Evolutionary conservation across 129 eudicot genomes (phyloP), one percentile per base, ranked within the genome.

Genomic region (Artemisia argyi): DNA sequence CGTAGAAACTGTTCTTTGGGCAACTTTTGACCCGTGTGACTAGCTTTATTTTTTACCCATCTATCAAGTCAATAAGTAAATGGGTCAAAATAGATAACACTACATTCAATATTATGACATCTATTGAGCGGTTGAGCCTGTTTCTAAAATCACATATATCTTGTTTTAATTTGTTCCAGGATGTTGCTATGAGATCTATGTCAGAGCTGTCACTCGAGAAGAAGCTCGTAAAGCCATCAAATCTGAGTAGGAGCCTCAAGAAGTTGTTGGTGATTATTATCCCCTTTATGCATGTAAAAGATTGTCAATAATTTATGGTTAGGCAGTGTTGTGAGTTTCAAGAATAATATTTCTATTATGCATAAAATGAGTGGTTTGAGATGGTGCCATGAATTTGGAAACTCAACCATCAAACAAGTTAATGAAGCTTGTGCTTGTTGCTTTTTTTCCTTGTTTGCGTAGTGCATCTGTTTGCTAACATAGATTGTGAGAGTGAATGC

Each of bases 111-210:
- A 16, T 20, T 12, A 32, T 16, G 53, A 12, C 16, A 32, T 47
- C 47, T n/a, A 11, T 66, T 24, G n/a, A 22, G 52, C 35, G 12
- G 16, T 66, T 24, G n/a, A 22, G 52, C 35, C 28, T 71, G 50
- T 2, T 32, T 12, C 30, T 71, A 59, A 57, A 7, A 39, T 52
- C 17, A 59, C 50, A 58, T 32, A 32, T 57, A 30, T 49, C 28
- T 59, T 53, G 42, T 61, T 58, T 20, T 11, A 61, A 54, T 30
- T 17, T 76, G 59, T 75, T 72, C 12, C 86, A 88, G 91, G 96
- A 75, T 81, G 91, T 73, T 88, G 88, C 82, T 88, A 88, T 64
- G 91, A 88, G 88, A 81, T 83, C 61, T 88, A 88, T 54, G 89
- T 85, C 30, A 85, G 71, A 76, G 87, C 96, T 20, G 74, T 71